Base-by-base conservation (phyloP, 805 yeast genomes). In the Metschnikowia continentalis region DNA sequence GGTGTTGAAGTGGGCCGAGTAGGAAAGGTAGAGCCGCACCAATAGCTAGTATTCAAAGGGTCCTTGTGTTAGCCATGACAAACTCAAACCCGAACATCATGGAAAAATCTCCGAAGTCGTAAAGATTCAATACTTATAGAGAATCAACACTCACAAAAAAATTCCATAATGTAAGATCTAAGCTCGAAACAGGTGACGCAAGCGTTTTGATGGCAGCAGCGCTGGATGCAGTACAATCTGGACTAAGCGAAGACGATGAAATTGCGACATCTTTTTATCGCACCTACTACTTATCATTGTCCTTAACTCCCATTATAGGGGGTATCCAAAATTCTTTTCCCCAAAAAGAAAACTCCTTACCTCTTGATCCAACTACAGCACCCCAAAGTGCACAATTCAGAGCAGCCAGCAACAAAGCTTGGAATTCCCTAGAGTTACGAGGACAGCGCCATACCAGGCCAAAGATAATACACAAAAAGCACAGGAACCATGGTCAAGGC, bases 1-100 rank as follows among this genome's bases (percentile, higher is more conserved):
- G 58, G 86, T 81, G 7, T 66, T 82, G 48, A 74, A 79, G 26
- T 82, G 85, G 84, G 76, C 75, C 6, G 39, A 40, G 19, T 37
- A 32, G 32, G 17, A 22, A 37, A 17, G 17, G 11, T 20, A 6
- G 15, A 23, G 15, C 30, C 26, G 23, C 20, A 36, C 30, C 15
- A 11, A 10, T 40, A 30, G 43, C 35, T 15, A 40, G 33, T 17
- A 26, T 30, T 26, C 6, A 37, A 19, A 17, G 26, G 10, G 23
- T 37, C 7, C 8, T 20, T 15, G 15, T 35, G 11, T 35, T 14
- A 17, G 15, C 30, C 30, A 26, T 26, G 30, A 10, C 30, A 26
- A 26, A 26, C 30, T 26, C 30, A 26, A 26, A 26, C 30, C 30
- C 30, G 30, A 26, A 26, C 30, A 26, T 26, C 30, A 26, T 26